Evolutionary conservation across 345 rosid species (phyloP), one percentile per base, ranked within the genome.

Genomic region (Populus nigra): DNA sequence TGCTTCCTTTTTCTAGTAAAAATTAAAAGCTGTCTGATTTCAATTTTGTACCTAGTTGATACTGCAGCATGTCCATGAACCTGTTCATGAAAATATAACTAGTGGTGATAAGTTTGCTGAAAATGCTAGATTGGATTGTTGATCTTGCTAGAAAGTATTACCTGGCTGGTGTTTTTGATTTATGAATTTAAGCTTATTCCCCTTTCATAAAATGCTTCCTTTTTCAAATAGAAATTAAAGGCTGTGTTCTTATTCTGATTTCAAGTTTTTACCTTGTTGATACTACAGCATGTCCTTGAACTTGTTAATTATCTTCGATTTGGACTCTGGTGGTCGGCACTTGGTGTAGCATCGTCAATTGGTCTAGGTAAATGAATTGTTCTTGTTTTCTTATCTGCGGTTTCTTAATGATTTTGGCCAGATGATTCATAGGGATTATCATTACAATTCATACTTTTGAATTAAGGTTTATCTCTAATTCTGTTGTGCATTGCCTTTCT

Each of bases 331-430:
- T 96, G 98, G 99, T 73, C 87, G 66, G 89, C 94, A 53, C 98
- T 96, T 80, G 99, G 99, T 65, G 97, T 96, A 67, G 99, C 99
- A 74, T 96, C 99, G 76, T 96, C 99, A 50, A 93, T 96, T 83
- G 98, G 99, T 81, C 98, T 96, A 71, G 99, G 99, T 96, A 85
- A 92, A 95, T n/a, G 79, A 41, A 73, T 18, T 68, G 9, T 7
- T 53, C 10, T 18, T 53, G 23, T 7, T 20, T 53, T 53, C 9
- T 20, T 18, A 53, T 6, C 20, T 53, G 1, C 4, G 20, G 23
- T 74, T 71, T 5, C 33, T 50, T 82, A 13, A 71, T 31, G 35
- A 8, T 20, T 18, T 10, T 7, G 5, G 0, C 22, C 23, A 20
- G 59, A 53, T 18, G 59, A 53, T 53, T 53, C n/a, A 7, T 22